phyloP scores from a whole-genome alignment of 306 rosid genomes.

The Vicia villosa region DNA sequence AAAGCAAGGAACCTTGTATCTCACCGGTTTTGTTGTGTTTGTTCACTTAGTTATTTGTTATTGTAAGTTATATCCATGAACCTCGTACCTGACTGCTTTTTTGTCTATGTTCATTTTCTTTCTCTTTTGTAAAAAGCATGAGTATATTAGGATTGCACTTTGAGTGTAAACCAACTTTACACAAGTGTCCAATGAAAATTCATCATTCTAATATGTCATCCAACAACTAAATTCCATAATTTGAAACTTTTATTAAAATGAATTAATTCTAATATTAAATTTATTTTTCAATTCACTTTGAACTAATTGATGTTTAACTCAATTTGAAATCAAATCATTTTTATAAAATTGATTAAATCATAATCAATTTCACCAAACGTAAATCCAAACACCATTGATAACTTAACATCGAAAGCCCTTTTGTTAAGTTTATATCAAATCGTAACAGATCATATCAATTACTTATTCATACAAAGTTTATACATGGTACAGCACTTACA shows the following conservation, averaged over 20 bases:
- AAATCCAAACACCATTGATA: not conserved
- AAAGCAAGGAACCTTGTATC: conserved; percentile 8
- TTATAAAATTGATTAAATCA: not conserved
- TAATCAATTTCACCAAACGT: not conserved
- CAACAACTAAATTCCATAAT: not conserved
- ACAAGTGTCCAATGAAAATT: no score
- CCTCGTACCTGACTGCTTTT: conserved; percentile 21
- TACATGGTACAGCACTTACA: not conserved
- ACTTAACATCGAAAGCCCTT: not conserved
- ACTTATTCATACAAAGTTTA: not conserved
- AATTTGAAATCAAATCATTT: not conserved
- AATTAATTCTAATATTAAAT: not conserved
- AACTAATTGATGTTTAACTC: not conserved
- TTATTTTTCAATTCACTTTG: not conserved
- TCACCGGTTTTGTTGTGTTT: conserved; percentile 18
- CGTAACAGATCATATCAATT: no score
- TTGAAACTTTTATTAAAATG: not conserved
- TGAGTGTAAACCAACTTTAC: no score
- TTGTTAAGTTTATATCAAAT: not conserved
- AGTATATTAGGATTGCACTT: no score
- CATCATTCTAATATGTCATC: no score
- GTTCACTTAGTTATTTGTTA: not conserved
- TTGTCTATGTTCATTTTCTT: conserved; percentile 2
- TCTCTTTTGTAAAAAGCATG: not conserved
- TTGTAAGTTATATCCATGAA: not conserved